Evolutionary conservation across 768 basidiomycete genomes (phyloP).

Genomic region (Erythrobasidium yunnanense): DNA sequence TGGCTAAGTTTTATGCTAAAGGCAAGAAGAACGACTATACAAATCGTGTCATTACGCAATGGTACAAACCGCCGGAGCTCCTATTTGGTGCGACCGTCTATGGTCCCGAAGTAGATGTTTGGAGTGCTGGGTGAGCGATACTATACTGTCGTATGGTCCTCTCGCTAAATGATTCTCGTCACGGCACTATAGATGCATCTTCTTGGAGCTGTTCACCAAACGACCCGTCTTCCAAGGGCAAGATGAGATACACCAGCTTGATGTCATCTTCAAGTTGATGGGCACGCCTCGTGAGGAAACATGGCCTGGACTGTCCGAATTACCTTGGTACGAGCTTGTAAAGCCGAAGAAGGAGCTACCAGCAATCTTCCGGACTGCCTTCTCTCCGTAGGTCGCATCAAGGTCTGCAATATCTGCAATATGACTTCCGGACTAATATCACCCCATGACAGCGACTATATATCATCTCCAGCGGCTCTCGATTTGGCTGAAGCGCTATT

Average conservation of each 20-base stretch:
- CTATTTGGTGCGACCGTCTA: constrained; percentile 91
- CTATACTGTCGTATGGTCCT: neutral
- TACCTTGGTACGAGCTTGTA: constrained; percentile 99
- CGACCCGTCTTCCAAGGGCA: constrained; percentile 96
- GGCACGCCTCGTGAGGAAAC: constrained; percentile 56
- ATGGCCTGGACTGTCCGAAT: constrained; percentile 68
- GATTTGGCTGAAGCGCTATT: constrained; percentile 77
- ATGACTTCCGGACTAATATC: no score
- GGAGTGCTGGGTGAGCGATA: constrained; percentile 81
- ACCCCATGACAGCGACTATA: no score
- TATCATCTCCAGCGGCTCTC: constrained; percentile 48
- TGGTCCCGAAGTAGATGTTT: constrained; percentile 96
- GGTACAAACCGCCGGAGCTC: constrained; percentile 94
- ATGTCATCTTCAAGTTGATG: constrained; percentile 78
- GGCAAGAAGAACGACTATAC: constrained; percentile 84
- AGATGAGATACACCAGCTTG: constrained; percentile 94
- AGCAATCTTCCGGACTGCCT: constrained; percentile 71
- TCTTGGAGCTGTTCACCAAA: constrained; percentile 91
- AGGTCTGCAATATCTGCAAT: no score
- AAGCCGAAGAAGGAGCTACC: constrained; percentile 67
- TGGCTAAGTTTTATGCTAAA: constrained; percentile 92
- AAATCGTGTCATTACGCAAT: constrained; percentile 96
- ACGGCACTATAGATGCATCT: constrained; percentile 64
- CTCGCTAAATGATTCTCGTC: neutral
- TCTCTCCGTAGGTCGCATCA: constrained; percentile 56